These are phyloP conservation scores for Plectranthus barbatus DNA, from an alignment of 257 asterid genomes.

Conservation along the genomic window DNA sequence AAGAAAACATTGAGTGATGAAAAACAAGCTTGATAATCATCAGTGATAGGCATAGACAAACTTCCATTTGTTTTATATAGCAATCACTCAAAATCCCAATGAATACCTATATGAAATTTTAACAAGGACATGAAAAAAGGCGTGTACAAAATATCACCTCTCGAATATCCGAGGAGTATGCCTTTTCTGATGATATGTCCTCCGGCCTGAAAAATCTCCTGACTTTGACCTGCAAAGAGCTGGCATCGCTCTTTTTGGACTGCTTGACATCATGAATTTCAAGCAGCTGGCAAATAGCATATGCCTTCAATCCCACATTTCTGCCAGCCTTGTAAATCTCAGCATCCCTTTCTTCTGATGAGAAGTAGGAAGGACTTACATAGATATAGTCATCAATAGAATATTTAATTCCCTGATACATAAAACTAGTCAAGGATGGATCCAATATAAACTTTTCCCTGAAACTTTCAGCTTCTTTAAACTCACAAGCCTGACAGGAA, in stretches of 20 bases:
- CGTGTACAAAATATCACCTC: constrained; percentile 45
- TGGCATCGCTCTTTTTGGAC: constrained; percentile 30
- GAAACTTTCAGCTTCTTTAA: constrained; percentile 29
- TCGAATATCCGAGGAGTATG: constrained; percentile 74
- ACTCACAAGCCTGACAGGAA: constrained; percentile 58
- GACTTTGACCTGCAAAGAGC: constrained; percentile 46
- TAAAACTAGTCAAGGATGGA: constrained; percentile 42
- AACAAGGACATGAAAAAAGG: background rate
- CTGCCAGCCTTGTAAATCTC: constrained; percentile 71
- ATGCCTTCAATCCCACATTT: constrained; percentile 84
- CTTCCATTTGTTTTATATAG: background rate
- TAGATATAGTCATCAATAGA: constrained; percentile 60
- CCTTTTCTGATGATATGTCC: constrained; percentile 71
- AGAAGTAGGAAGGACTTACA: constrained; percentile 57
- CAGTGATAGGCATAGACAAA: background rate
- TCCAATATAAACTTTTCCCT: constrained; percentile 40
- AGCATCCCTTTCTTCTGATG: constrained; percentile 45
- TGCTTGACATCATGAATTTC: constrained; percentile 44
- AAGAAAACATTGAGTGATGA: constrained; percentile 5
- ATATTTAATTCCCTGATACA: constrained; percentile 51
- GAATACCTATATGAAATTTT: background rate
- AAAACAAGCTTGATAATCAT: background rate
- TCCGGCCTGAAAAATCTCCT: constrained; percentile 88
- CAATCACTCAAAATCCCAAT: background rate
- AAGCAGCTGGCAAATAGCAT: constrained; percentile 65